Percentiles rank a stretch among this genome's conserved stretches.
These are phyloP conservation scores for Podosphaera aphanis DNA, from an alignment of 2,329 filamentous ascomycete species.

Conservation along the genomic window DNA sequence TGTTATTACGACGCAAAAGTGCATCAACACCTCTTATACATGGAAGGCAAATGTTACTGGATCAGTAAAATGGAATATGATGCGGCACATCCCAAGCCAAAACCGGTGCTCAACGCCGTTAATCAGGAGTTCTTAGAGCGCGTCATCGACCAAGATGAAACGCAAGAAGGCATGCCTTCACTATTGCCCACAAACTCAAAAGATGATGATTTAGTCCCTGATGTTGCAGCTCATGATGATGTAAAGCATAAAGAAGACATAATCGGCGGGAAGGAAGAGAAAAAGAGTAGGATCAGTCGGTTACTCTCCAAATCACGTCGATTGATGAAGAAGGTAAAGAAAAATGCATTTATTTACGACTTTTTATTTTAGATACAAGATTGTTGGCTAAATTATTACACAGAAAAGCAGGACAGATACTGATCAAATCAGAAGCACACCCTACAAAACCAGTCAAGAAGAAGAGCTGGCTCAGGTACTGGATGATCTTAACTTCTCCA, in stretches of 20 bases:
- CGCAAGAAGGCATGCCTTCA: conserved; percentile 21
- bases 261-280: conserved; percentile 7
- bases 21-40: conserved; percentile 39
- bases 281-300: conserved; percentile 18
- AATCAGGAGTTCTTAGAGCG: conserved; percentile 35
- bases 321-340: conserved; percentile 10
- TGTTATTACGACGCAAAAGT: conserved; percentile 19
- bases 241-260: not conserved
- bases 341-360: not conserved
- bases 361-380: not conserved
- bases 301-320: conserved; percentile 18
- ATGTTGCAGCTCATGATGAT: not conserved
- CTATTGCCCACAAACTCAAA: conserved; percentile 23
- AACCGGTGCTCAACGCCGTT: conserved; percentile 28
- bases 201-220: conserved; percentile 3
- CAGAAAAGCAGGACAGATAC: not conserved
- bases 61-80: conserved; percentile 21
- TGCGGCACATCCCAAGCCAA: conserved; percentile 2
- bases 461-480: conserved; percentile 59
- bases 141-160: conserved; percentile 20
- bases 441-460: conserved; percentile 23
- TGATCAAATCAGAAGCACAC: conserved; percentile 3
- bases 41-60: conserved; percentile 36
- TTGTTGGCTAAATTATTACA: not conserved
- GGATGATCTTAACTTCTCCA: conserved; percentile 61